These are phyloP conservation scores for Cadophora sp. DNA, from an alignment of 2,329 filamentous ascomycete species.

Conservation along the genomic window DNA sequence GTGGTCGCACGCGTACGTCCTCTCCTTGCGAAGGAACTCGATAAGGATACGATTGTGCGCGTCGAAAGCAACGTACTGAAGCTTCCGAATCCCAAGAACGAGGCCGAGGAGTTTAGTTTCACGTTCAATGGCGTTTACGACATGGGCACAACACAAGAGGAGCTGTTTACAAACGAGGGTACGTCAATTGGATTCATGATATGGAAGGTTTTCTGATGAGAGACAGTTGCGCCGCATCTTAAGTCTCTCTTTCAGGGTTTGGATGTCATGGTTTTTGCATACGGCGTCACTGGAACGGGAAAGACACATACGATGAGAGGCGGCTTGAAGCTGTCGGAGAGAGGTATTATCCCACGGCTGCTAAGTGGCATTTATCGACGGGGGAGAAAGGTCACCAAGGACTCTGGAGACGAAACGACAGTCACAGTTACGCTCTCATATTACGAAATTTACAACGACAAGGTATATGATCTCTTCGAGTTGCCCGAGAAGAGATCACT, in stretches of 20 bases:
- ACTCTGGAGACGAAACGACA: constrained; percentile 71
- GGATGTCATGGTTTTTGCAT: constrained; percentile 89
- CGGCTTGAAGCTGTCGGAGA: constrained; percentile 82
- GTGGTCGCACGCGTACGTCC: constrained; percentile 93
- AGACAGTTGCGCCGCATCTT: constrained; percentile 81
- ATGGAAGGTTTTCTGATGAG: constrained; percentile 25
- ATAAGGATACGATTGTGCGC: constrained; percentile 85
- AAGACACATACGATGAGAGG: constrained; percentile 98
- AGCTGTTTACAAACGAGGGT: constrained; percentile 90
- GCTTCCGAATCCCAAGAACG: constrained; percentile 91
- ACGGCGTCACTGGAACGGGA: constrained; percentile 90
- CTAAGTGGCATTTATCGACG: constrained; percentile 86
- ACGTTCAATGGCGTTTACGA: constrained; percentile 95
- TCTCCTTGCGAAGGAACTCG: constrained; percentile 82
- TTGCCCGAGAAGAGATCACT: constrained; percentile 80
- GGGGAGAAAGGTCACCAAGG: constrained; percentile 84
- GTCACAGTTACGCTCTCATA: constrained; percentile 84
- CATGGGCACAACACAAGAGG: constrained; percentile 79
- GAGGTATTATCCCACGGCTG: constrained; percentile 86
- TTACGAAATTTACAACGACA: constrained; percentile 98
- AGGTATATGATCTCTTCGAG: constrained; percentile 90
- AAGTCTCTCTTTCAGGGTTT: constrained; percentile 92
- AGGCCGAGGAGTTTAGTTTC: constrained; percentile 89
- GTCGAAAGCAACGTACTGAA: constrained; percentile 74
- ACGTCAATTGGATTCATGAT: constrained; percentile 42